Evolutionary conservation across 495 filamentous ascomycete genomes (phyloP), one percentile per base, ranked within the genome.

Genomic region (Usnea hakonensis): DNA sequence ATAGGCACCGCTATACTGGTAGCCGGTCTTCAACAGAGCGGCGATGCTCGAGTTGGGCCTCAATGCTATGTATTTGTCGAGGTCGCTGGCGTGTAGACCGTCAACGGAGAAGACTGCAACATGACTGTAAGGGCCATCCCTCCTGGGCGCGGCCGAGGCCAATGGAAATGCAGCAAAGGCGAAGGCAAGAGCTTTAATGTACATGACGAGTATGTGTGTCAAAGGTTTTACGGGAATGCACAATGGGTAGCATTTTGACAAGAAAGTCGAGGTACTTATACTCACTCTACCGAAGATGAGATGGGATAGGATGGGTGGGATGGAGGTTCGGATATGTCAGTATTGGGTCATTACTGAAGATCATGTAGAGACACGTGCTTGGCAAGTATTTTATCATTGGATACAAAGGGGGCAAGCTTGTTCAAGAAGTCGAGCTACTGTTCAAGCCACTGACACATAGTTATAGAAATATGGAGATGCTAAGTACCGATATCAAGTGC

Each of bases 1-100:
- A 41, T 54, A 68, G 28, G 69, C 67, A 62, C 74, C 62, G 8
- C 61, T 70, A 43, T 74, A 75, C 48, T 71, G 64, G 57, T 69
- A 70, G n/a, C 63, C 72, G 3, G 66, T 69, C 35, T 66, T 41
- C 9, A 75, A 59, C 10, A 75, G 55, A 19, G 33, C 41, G 2
- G 72, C 66, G 13, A 73, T 68, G 16, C 57, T 73, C 17, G 70
- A 72, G 4, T 60, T 55, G 3, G 73, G 73, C 13, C 69, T 57
- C 32, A 66, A 19, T 13, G 68, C 52, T 14, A 73, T 44, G 37
- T 70, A 74, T 46, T 72, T 72, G 21, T 65, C 60, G 11, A 74
- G 62, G 36, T 71, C 69, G 32, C 61, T 63, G 32, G 62, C 38
- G 54, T 71, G 71, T 16, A 71, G 64, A 17, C 67, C 70, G 62